Conservation (phyloP, 371 early-diverging fungal genomes). For the Lichtheimia ramosa region DNA sequence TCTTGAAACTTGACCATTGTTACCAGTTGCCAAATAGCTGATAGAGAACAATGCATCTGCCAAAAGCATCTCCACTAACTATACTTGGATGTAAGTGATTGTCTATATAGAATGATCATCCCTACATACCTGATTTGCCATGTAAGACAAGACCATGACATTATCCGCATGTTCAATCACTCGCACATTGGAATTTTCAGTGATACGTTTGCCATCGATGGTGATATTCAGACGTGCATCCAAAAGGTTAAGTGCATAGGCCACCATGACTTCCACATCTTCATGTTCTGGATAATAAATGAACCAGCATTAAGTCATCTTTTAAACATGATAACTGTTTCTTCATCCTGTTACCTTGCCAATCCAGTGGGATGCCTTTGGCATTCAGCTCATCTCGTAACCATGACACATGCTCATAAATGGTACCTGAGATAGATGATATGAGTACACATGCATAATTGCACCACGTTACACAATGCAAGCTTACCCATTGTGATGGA, state of each 20-base stretch:
- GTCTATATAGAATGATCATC: neutral
- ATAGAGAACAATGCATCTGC: constrained; percentile 46
- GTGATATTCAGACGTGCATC: constrained; percentile 39
- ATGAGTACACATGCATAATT: neutral
- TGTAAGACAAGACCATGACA: constrained; percentile 49
- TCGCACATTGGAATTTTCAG: constrained; percentile 38
- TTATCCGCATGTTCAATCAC: constrained; percentile 54
- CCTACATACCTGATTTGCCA: constrained; percentile 38
- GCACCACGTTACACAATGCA: neutral
- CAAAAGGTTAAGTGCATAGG: constrained; percentile 36
- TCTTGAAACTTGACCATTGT: neutral
- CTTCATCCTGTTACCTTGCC: constrained; percentile 38
- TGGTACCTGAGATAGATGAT: constrained; percentile 6
- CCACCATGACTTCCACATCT: constrained; percentile 37
- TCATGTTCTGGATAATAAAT: constrained; percentile 26
- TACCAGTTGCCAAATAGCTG: constrained; percentile 31
- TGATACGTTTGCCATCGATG: constrained; percentile 41
- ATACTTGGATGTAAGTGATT: neutral
- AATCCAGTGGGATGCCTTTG: constrained; percentile 35
- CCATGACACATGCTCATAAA: constrained; percentile 42
- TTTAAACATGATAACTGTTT: neutral
- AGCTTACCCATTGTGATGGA: constrained; percentile 37
- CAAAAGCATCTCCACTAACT: constrained; percentile 39
- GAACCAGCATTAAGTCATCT: neutral
- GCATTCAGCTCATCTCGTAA: constrained; percentile 28